A percentile compares a stretch with the other conserved stretches of the same genome.
phyloP scores from a whole-genome alignment of 768 basidiomycete species.

The Austroboletus eburneus region DNA sequence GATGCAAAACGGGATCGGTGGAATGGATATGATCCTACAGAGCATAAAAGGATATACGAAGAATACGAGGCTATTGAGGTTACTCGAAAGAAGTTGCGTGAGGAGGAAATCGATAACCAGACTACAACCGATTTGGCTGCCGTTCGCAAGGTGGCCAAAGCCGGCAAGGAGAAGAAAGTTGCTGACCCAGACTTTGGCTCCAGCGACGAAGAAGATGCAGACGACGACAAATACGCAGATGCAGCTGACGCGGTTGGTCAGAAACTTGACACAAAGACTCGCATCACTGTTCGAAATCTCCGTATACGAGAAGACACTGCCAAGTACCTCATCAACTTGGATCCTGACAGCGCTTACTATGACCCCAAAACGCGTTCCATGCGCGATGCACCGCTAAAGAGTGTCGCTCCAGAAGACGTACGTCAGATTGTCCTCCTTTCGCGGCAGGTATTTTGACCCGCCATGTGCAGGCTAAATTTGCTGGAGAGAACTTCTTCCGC shows the following conservation, averaged over 20 bases:
- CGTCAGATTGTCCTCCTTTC: conserved; percentile 24
- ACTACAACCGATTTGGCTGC: conserved; percentile 89
- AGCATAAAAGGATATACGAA: conserved; percentile 83
- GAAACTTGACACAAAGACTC: conserved; percentile 95
- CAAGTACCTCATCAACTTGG: conserved; percentile 96
- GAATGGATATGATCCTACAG: conserved; percentile 94
- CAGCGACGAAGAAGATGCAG: conserved; percentile 92
- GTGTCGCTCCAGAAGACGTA: conserved; percentile 84
- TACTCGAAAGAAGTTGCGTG: conserved; percentile 83
- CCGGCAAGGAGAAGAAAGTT: conserved; percentile 65
- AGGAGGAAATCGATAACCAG: conserved; percentile 98
- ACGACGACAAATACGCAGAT: conserved; percentile 98
- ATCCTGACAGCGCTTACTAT: conserved; percentile 94
- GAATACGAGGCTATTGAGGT: conserved; percentile 93
- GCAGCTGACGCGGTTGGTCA: conserved; percentile 97
- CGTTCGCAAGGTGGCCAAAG: conserved; percentile 93
- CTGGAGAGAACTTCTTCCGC: conserved; percentile 95
- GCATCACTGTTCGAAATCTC: conserved; percentile 96
- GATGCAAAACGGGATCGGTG: conserved; percentile 96
- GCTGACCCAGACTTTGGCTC: conserved; percentile 92
- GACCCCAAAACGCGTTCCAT: conserved; percentile 99
- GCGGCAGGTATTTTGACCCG: neutral
- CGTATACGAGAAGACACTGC: conserved; percentile 99
- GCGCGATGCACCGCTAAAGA: conserved; percentile 89
- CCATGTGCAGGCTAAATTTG: conserved; percentile 67